These are phyloP conservation scores for Mortierella hygrophila DNA, from an alignment of 192 early-diverging fungal species.

Conservation along the genomic window DNA sequence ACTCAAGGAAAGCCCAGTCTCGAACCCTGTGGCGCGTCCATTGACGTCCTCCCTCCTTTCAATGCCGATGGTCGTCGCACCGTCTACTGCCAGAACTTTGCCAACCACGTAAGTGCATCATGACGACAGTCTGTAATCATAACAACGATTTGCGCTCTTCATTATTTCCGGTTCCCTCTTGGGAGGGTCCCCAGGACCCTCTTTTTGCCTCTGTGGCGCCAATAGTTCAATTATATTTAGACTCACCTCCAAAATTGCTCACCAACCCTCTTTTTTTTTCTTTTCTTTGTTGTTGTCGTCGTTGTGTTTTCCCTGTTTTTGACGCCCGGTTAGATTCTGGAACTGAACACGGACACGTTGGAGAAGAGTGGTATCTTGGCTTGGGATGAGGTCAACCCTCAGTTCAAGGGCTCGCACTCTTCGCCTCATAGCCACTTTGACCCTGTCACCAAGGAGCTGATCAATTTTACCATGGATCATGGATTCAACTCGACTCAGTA, in stretches of 20 bases:
- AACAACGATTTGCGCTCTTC: not conserved
- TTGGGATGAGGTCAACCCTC: constrained; percentile 72
- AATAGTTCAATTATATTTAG: constrained; percentile 6
- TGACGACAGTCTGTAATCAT: not conserved
- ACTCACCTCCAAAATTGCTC: not conserved
- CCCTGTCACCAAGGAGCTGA: constrained; percentile 75
- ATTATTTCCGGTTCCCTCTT: not conserved
- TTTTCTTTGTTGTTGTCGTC: constrained; percentile 9
- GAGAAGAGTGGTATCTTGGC: constrained; percentile 71
- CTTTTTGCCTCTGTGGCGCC: not conserved
- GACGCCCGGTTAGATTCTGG: constrained; percentile 62
- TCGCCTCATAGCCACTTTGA: constrained; percentile 82
- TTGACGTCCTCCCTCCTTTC: constrained; percentile 66
- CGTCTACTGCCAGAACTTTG: constrained; percentile 76
- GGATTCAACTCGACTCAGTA: constrained; percentile 77
- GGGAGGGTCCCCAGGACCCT: not conserved
- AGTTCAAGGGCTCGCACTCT: constrained; percentile 73
- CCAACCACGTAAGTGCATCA: constrained; percentile 65
- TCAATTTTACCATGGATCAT: constrained; percentile 81
- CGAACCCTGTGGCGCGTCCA: constrained; percentile 75
- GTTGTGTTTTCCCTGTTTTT: not conserved
- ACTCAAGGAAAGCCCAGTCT: constrained; percentile 71
- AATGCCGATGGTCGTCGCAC: constrained; percentile 71
- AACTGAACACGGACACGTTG: constrained; percentile 75
- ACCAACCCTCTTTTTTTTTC: constrained; percentile 10